Evolutionary conservation across 805 yeast species (phyloP), one percentile per base, ranked within the genome.

Genomic region (Citeromyces matritensis): DNA sequence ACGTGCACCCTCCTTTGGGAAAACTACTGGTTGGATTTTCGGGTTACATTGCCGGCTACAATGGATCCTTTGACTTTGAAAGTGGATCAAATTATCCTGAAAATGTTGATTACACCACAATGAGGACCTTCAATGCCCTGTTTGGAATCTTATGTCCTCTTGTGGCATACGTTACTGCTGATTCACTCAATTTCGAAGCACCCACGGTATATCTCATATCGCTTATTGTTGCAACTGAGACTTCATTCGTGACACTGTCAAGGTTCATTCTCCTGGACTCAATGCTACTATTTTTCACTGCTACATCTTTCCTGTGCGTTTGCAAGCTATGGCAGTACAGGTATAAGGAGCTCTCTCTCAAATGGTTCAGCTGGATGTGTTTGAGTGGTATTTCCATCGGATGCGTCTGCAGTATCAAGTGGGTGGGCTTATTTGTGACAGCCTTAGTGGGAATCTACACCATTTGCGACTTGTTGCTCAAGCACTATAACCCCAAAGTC

Each of bases 1-100:
- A 88, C 55, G 95, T 88, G 23, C 98, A 88, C 55, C 98, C 98
- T 30, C 98, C 98, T 2, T 60, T 88, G 44, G 97, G 96, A 14
- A 88, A 88, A 55, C 77, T 88, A 79, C 64, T 91, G 37, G 82
- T 84, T 36, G 97, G 94, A 0, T 61, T 83, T 26, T 75, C 86
- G 27, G 96, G 94, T 29, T 83, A 72, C 51, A 50, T 85, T 37
- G 88, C 91, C 26, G 86, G 85, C 10, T 85, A 76, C 56, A 73
- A 85, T 48, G 82, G 85, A 25, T 60, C 73, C n/a, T 81, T 75
- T 60, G 73, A 64, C 33, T 81, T 81, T 49, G 75, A 71, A 19
- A 67, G 79, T 32, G 91, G 91, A 11, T 62, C 60, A 25, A 39
- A 42, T 9, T 80, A 65, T 45, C 88, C 91, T 5, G 75, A 66